Conservation (phyloP, 2,329 filamentous ascomycete genomes). For the Cladophialophora immunda region DNA sequence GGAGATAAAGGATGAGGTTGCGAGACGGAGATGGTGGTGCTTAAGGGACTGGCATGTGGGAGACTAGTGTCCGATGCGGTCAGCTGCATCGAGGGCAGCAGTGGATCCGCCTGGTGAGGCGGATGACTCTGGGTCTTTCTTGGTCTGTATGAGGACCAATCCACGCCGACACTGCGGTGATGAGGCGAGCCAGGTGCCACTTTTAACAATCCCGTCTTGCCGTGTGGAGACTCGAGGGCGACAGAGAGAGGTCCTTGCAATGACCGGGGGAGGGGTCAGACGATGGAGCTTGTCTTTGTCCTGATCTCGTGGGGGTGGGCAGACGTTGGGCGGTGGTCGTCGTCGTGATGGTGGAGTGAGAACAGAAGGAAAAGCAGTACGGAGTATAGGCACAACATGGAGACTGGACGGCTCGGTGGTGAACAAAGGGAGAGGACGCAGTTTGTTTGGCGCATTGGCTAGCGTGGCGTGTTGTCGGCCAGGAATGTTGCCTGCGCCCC, state of each 20-base stretch:
- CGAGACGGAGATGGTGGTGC: constrained; percentile 12
- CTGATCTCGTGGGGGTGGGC: neutral
- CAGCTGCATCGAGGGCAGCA: constrained; percentile 7
- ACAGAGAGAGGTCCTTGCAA: neutral
- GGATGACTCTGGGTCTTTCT: neutral
- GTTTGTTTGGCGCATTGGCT: neutral
- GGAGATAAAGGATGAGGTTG: neutral
- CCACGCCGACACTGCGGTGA: neutral
- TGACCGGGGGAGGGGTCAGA: neutral
- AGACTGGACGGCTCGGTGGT: neutral
- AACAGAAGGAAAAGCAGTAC: neutral
- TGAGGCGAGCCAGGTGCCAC: constrained; percentile 1
- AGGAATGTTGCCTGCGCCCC: neutral
- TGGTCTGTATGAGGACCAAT: neutral
- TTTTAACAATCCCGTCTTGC: neutral
- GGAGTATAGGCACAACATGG: neutral
- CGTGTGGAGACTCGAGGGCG: neutral
- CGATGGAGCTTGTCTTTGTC: neutral
- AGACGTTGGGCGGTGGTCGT: neutral
- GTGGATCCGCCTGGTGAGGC: neutral
- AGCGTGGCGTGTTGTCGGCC: neutral
- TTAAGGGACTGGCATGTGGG: constrained; percentile 1
- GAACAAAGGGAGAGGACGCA: neutral
- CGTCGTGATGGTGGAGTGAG: neutral
- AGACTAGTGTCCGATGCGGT: constrained; percentile 4